phyloP scores from a whole-genome alignment of 176 grass and related monocot genomes.

The maize (Zea mays) region DNA sequence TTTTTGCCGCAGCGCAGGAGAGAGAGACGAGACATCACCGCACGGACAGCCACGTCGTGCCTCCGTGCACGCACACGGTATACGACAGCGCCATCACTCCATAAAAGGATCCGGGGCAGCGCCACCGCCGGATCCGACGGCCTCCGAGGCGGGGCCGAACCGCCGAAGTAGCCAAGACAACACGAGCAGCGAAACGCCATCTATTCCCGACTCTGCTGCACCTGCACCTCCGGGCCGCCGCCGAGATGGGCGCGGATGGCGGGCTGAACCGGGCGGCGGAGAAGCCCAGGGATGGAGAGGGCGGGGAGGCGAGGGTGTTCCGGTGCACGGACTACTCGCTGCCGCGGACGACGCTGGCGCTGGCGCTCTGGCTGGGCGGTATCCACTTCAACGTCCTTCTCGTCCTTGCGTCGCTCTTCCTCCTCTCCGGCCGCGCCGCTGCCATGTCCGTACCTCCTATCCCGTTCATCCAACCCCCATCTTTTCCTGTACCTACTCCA shows the following conservation, averaged over 20 bases:
- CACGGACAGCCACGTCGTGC: conserved; percentile 28
- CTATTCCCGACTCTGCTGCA: background rate
- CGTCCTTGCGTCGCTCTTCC: conserved; percentile 68
- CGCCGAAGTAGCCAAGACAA: background rate
- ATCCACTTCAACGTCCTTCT: conserved; percentile 80
- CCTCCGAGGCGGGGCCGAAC: background rate
- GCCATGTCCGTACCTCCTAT: conserved; percentile 47
- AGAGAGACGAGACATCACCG: background rate
- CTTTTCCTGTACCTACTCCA: background rate
- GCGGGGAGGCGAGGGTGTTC: conserved; percentile 43
- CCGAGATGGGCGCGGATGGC: conserved; percentile 44
- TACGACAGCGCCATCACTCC: background rate
- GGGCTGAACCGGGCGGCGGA: background rate
- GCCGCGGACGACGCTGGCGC: conserved; percentile 53
- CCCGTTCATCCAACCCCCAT: background rate
- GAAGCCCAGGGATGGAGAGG: background rate
- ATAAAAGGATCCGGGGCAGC: background rate
- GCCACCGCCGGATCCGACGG: conserved; percentile 25
- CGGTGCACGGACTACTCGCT: conserved; percentile 61
- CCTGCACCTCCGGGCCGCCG: background rate
- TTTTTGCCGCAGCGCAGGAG: background rate
- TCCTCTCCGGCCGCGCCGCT: conserved; percentile 68
- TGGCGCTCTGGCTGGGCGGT: conserved; percentile 74
- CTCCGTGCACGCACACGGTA: conserved; percentile 35
- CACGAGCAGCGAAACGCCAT: background rate